Evolutionary conservation across 2,329 filamentous ascomycete species (phyloP).

Genomic region (Colletotrichum eremochloae): DNA sequence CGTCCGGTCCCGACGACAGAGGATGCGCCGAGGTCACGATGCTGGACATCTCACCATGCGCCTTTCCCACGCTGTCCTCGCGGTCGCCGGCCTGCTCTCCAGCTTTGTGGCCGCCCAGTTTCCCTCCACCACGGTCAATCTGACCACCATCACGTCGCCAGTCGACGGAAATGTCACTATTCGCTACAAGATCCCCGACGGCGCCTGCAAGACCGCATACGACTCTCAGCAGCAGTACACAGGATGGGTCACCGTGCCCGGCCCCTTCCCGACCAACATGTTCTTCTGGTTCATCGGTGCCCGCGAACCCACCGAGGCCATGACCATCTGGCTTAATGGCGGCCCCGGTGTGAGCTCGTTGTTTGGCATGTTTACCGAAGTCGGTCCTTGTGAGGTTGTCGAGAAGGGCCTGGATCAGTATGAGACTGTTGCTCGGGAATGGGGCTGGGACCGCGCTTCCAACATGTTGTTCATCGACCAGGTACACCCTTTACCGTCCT

Average conservation of each 20-base stretch:
- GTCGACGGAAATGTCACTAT: conserved; percentile 74
- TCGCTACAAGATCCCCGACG: conserved; percentile 73
- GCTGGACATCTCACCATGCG: conserved; percentile 40
- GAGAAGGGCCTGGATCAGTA: conserved; percentile 62
- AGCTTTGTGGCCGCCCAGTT: conserved; percentile 37
- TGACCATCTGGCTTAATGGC: conserved; percentile 76
- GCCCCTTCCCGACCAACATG: conserved; percentile 63
- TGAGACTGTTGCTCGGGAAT: conserved; percentile 68
- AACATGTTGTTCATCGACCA: conserved; percentile 71
- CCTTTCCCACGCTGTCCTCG: conserved; percentile 26
- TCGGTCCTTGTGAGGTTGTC: conserved; percentile 67
- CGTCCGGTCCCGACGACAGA: conserved; percentile 10
- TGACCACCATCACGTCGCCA: conserved; percentile 72
- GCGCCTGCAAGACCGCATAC: conserved; percentile 76
- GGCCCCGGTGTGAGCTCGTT: conserved; percentile 76
- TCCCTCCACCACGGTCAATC: conserved; percentile 48
- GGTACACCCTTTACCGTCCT: conserved; percentile 51
- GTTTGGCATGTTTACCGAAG: conserved; percentile 73
- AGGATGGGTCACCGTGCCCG: conserved; percentile 76
- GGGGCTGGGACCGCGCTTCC: conserved; percentile 73
- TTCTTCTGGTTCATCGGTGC: conserved; percentile 67
- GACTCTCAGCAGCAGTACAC: conserved; percentile 76
- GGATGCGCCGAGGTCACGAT: conserved; percentile 41
- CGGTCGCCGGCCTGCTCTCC: conserved; percentile 27
- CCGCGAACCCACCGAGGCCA: conserved; percentile 56